Base-by-base conservation (phyloP, 1,139 yeast species). In the Pichia cactophila region DNA sequence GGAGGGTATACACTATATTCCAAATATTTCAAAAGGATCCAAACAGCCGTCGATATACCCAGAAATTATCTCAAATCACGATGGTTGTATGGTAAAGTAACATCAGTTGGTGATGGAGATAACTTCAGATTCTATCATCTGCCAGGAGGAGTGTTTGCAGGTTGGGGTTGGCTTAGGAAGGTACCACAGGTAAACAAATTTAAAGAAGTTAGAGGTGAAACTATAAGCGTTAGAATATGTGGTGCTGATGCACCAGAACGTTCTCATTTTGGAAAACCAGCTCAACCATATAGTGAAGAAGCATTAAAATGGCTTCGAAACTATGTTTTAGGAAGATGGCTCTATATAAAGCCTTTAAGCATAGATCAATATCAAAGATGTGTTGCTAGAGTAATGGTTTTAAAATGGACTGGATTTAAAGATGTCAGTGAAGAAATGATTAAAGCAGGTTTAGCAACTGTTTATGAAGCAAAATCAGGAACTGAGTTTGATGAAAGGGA, bases 161-260 rank as follows among this genome's bases (percentile, higher is more conserved):
- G 99, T 0, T 92, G 98, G 98, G 92, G 95, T 11, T 88, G 96
- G 96, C 61, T 87, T 20, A 69, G 97, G 41, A 55, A 61, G 10
- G 64, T 70, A 1, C 88, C 88, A 0, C 61, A 60, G 26, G 62
- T 68, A 6, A 72, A 72, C 55, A 65, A 70, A 37, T 70, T 79
- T 52, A 60, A 69, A 45, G 71, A 66, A 36, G 63, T 81, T 47
- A 80, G 78, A 58, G 81, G 80, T 56, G 75, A 78, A 59, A 78
- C 87, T 2, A 69, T 78, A 31, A 74, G 78, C 67, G 78, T 94
- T 14, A 72, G 99, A 45, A 68, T 92, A 33, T 86, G 95, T 65
- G 99, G 97, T 0, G 82, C 92, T n/a, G 99, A 92, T 71, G 98
- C 99, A 0, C 99, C 99, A 1, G 99, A 92, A 63, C 70, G 95